phyloP scores from a whole-genome alignment of 2,329 filamentous ascomycete genomes.

The Simplicillium aogashimaense region DNA sequence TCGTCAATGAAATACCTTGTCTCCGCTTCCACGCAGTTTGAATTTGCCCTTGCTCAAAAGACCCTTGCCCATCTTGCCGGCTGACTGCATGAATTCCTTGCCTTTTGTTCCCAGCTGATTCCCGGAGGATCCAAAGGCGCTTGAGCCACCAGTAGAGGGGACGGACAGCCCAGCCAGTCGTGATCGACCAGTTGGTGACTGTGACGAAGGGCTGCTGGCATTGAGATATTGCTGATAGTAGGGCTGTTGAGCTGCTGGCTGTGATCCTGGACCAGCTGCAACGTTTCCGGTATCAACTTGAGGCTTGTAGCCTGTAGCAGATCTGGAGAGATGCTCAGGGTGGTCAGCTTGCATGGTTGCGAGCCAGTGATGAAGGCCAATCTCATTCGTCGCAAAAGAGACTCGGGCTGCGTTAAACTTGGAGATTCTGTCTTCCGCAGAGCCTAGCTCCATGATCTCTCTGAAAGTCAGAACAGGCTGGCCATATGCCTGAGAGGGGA shows the following conservation, averaged over 20 bases:
- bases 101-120: constrained; percentile 69
- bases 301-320: not conserved
- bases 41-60: constrained; percentile 84
- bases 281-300: no score
- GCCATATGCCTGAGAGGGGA: constrained; percentile 3
- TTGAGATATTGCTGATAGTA: constrained; percentile 49
- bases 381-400: constrained; percentile 62
- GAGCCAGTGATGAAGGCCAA: constrained; percentile 59
- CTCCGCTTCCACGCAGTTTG: constrained; percentile 61
- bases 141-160: constrained; percentile 28
- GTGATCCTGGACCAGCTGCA: constrained; percentile 10
- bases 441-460: constrained; percentile 65
- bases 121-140: constrained; percentile 42
- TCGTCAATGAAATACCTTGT: constrained; percentile 78
- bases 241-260: constrained; percentile 29
- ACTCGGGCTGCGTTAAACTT: constrained; percentile 64
- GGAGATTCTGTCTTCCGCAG: constrained; percentile 57
- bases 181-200: constrained; percentile 23
- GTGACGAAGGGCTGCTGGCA: constrained; percentile 27
- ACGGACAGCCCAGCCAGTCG: constrained; percentile 23
- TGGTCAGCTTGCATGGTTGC: constrained; percentile 30
- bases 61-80: constrained; percentile 83
- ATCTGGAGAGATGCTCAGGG: constrained; percentile 30
- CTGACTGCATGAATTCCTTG: constrained; percentile 80
- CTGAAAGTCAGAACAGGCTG: constrained; percentile 49